Conservation (phyloP, 2,329 filamentous ascomycete genomes). For the Cryphonectria japonica region DNA sequence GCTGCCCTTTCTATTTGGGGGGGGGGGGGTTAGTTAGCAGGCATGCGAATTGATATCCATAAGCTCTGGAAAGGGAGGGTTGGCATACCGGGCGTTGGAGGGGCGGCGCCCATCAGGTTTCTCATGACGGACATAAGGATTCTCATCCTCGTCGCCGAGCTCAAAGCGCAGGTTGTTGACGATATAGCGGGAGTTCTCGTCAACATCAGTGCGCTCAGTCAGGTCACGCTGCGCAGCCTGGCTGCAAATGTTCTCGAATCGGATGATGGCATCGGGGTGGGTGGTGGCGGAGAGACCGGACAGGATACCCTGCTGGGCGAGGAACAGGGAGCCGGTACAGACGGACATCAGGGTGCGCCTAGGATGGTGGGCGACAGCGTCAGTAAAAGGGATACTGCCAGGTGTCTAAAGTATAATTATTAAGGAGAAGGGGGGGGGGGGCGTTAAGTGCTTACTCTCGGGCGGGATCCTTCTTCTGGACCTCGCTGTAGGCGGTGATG, state of each 20-base stretch:
- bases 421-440: too few species aligned
- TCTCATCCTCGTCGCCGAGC: conserved; percentile 78
- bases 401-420: not conserved
- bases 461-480: conserved; percentile 77
- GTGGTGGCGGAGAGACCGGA: conserved; percentile 80
- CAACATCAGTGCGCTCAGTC: conserved; percentile 78
- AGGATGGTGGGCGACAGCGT: not conserved
- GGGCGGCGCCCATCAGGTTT: conserved; percentile 69
- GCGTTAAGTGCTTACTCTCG: conserved; percentile 56
- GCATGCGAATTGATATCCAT: not conserved
- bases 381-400: not conserved
- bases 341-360: conserved; percentile 75
- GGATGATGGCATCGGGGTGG: conserved; percentile 79
- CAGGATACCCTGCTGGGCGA: conserved; percentile 76
- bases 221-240: conserved; percentile 71
- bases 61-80: not conserved
- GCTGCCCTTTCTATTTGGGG: conserved; percentile 71
- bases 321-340: conserved; percentile 78
- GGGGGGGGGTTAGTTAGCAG: conserved; percentile 12
- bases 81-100: conserved; percentile 61
- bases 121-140: conserved; percentile 74
- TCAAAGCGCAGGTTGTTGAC: conserved; percentile 92
- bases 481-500: conserved; percentile 76
- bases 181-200: conserved; percentile 81
- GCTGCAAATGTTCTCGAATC: conserved; percentile 80